phyloP scores from a whole-genome alignment of 2,329 filamentous ascomycete species.

The Calonectria hawksworthii region DNA sequence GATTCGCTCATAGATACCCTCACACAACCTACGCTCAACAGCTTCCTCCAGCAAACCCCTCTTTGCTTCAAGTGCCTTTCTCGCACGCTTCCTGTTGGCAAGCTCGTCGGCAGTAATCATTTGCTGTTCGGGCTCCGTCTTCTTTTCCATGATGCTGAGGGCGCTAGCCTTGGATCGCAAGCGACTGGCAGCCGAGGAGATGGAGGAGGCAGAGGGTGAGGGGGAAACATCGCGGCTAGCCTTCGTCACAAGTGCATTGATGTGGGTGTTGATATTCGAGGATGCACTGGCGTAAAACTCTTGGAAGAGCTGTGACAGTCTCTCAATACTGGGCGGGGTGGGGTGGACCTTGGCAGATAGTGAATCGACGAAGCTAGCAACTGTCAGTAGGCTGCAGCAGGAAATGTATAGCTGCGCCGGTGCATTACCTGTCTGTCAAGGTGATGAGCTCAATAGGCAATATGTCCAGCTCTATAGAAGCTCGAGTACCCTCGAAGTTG shows the following conservation, averaged over 20 bases:
- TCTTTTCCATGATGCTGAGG: slow-evolving; percentile 66
- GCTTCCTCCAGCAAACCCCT: slow-evolving; percentile 86
- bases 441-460: slow-evolving; percentile 95
- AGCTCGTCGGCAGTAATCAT: slow-evolving; percentile 94
- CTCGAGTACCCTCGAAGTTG: slow-evolving; percentile 60
- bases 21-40: slow-evolving; percentile 87
- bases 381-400: slow-evolving; percentile 20
- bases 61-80: slow-evolving; percentile 84
- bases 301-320: slow-evolving; percentile 89
- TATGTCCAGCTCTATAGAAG: slow-evolving; percentile 84
- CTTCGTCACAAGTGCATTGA: slow-evolving; percentile 81
- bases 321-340: slow-evolving; percentile 85
- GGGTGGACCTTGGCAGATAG: slow-evolving; percentile 89
- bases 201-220: slow-evolving; percentile 66
- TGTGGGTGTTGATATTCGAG: slow-evolving; percentile 87
- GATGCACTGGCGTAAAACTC: slow-evolving; percentile 91
- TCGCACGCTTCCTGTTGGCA: slow-evolving; percentile 81
- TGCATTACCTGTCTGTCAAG: slow-evolving; percentile 82
- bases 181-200: slow-evolving; percentile 68
- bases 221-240: slow-evolving; percentile 78
- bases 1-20: slow-evolving; percentile 87
- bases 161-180: slow-evolving; percentile 69
- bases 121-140: slow-evolving; percentile 73
- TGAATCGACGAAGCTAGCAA: slow-evolving; percentile 86
- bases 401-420: slow-evolving; percentile 28